Conservation (phyloP, 768 basidiomycete genomes). For the Myochromella boudieri region DNA sequence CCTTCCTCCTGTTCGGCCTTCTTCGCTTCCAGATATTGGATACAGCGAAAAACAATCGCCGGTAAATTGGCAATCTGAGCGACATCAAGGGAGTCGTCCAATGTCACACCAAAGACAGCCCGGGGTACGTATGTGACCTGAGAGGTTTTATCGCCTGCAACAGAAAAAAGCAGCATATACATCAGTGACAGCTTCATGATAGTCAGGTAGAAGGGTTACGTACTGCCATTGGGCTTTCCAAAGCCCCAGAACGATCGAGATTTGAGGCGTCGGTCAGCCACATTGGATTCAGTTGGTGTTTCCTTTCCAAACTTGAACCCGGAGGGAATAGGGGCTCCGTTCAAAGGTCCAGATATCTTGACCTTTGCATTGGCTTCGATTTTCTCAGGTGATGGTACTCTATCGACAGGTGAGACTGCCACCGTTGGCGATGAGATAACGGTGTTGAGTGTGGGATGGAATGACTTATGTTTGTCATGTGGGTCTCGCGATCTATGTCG, state of each 20-base stretch:
- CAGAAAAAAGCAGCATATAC: conserved; percentile 13
- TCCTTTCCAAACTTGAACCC: conserved; percentile 94
- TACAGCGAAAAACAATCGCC: conserved; percentile 92
- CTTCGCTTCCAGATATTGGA: conserved; percentile 93
- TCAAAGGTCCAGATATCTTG: conserved; percentile 89
- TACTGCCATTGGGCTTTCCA: conserved; percentile 63
- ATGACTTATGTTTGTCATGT: conserved; percentile 59
- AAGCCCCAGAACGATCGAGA: conserved; percentile 94
- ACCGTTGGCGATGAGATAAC: conserved; percentile 47
- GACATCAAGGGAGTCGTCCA: conserved; percentile 87
- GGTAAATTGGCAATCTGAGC: conserved; percentile 90
- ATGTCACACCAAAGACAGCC: conserved; percentile 85
- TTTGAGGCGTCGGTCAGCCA: conserved; percentile 79
- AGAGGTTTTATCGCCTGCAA: conserved; percentile 34
- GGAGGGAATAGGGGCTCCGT: conserved; percentile 80
- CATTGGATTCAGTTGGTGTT: conserved; percentile 32
- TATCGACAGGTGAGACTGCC: conserved; percentile 46
- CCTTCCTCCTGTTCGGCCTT: conserved; percentile 96
- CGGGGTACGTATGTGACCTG: conserved; percentile 47
- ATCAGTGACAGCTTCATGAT: not conserved
- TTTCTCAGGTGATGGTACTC: conserved; percentile 52
- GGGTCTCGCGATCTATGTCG: conserved; percentile 48
- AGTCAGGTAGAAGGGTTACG: conserved; percentile 3
- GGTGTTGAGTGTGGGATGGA: conserved; percentile 55
- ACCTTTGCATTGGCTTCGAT: conserved; percentile 60